These are phyloP conservation scores for Elymus sibiricus DNA, from an alignment of 176 grass and related monocot species.

Conservation along the genomic window DNA sequence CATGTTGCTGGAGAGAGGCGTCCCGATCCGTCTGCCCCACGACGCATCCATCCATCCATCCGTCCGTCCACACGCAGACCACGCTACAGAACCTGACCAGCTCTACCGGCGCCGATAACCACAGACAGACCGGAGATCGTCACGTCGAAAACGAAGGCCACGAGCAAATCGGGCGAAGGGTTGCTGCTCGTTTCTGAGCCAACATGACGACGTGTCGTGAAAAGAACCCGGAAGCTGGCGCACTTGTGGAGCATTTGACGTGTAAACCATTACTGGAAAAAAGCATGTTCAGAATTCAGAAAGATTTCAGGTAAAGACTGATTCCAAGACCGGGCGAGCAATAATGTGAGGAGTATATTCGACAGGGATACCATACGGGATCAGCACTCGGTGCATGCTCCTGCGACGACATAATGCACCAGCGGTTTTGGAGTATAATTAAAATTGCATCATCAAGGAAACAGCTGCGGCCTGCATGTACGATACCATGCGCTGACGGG, in stretches of 20 bases:
- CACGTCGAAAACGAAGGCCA: background rate
- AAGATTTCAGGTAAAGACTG: background rate
- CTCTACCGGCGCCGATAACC: background rate
- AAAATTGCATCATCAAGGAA: background rate
- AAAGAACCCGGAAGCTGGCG: background rate
- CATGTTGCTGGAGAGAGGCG: background rate
- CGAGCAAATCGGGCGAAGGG: background rate
- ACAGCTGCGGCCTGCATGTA: background rate
- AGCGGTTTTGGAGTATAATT: background rate
- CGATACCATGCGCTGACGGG: background rate
- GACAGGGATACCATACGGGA: background rate
- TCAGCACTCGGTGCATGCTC: background rate
- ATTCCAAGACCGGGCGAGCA: background rate
- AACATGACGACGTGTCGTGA: background rate
- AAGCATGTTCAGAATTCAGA: background rate
- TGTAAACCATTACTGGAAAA: background rate
- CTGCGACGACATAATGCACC: background rate
- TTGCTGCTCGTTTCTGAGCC: background rate
- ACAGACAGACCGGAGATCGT: too few relatives aligned
- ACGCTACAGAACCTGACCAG: background rate
- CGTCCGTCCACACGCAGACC: too few relatives aligned
- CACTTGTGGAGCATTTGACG: background rate
- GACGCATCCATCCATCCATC: background rate
- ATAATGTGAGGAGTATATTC: slow-evolving; percentile 4
- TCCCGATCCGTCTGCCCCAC: background rate